phyloP scores from a whole-genome alignment of 768 basidiomycete genomes.

The Tremella fuciformis region DNA sequence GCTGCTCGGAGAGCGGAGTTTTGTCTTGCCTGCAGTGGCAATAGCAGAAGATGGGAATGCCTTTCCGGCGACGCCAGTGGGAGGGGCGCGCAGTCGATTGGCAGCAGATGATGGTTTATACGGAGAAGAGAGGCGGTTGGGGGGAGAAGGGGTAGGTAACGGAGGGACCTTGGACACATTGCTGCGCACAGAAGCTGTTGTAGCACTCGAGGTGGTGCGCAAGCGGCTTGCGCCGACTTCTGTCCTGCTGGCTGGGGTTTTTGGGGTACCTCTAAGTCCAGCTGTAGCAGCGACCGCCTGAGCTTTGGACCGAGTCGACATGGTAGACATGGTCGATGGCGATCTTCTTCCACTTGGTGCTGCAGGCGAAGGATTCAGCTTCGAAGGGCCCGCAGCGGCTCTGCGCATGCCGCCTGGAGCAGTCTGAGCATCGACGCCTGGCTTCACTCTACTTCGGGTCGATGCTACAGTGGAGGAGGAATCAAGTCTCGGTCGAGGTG shows the following conservation, averaged over 20 bases:
- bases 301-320: background rate
- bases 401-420: slow-evolving; percentile 1
- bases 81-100: background rate
- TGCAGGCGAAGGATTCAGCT: background rate
- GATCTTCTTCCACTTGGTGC: slow-evolving; percentile 2
- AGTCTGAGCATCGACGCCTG: background rate
- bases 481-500: background rate
- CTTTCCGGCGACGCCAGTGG: background rate
- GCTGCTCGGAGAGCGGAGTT: slow-evolving; percentile 19
- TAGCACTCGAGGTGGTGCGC: slow-evolving; percentile 9
- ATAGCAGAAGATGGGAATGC: background rate
- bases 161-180: slow-evolving; percentile 4
- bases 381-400: background rate
- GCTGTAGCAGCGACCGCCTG: background rate
- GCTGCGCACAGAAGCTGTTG: slow-evolving; percentile 16
- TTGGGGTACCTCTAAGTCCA: background rate
- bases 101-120: background rate
- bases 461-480: slow-evolving; percentile 10
- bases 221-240: slow-evolving; percentile 3
- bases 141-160: background rate
- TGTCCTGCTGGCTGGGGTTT: background rate
- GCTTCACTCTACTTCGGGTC: background rate
- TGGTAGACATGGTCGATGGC: background rate
- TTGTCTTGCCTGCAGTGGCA: background rate
- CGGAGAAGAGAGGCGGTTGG: slow-evolving; percentile 5